Conservation (phyloP, 331 rosid genomes). For the Quercus lobata region DNA sequence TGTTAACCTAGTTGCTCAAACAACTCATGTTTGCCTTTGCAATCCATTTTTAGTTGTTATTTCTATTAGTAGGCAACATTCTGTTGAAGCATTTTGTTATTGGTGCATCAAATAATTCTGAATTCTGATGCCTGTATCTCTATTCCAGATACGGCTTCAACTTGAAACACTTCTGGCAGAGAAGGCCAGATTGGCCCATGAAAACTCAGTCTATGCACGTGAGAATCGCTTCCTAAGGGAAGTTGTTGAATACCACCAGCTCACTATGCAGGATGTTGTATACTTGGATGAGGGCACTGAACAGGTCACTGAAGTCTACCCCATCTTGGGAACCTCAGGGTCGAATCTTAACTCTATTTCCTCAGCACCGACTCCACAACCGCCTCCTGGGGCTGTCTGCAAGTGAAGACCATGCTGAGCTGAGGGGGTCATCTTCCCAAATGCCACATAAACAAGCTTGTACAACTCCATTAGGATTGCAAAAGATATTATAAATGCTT, state of each 20-base stretch:
- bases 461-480: background rate
- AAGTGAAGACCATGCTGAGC: conserved; percentile 21
- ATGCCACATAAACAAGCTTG: background rate
- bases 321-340: conserved; percentile 47
- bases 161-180: conserved; percentile 92
- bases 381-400: conserved; percentile 25
- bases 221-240: conserved; percentile 95
- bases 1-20: background rate
- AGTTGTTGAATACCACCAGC: conserved; percentile 96
- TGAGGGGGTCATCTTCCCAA: background rate
- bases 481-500: background rate
- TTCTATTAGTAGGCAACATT: background rate
- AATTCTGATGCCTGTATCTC: conserved; percentile 19
- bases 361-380: conserved; percentile 15
- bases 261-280: conserved; percentile 96
- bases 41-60: background rate
- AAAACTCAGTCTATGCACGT: conserved; percentile 84
- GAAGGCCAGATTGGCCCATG: conserved; percentile 92
- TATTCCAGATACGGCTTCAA: conserved; percentile 85
- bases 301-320: conserved; percentile 93
- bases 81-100: background rate
- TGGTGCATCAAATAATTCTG: background rate
- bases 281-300: conserved; percentile 86
- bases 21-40: background rate
- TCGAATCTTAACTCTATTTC: conserved; percentile 26